Percentiles rank a stretch among this genome's conserved stretches.
phyloP scores from a whole-genome alignment of 306 rosid genomes.

The Psophocarpus tetragonolobus region DNA sequence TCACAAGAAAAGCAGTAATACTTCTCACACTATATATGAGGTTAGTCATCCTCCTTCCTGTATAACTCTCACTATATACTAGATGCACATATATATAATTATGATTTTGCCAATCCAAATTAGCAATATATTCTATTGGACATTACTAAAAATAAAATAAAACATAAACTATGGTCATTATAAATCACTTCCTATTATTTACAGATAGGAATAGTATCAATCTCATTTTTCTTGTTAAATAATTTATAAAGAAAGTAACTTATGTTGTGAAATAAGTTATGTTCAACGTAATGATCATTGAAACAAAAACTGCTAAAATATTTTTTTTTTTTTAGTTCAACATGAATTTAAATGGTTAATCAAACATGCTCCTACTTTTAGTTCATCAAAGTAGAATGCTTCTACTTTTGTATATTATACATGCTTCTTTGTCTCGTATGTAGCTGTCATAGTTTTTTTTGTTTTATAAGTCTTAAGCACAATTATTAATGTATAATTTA shows the following conservation, averaged over 20 bases:
- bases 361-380: no score
- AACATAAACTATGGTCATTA: neutral
- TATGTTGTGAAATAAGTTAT: no score
- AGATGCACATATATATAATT: neutral
- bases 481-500: no score
- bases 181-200: neutral
- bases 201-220: neutral
- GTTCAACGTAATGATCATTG: no score
- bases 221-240: neutral
- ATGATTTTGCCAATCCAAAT: neutral
- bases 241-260: neutral
- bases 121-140: neutral
- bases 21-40: conserved; percentile 65
- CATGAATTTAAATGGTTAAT: no score
- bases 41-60: conserved; percentile 31
- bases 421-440: no score
- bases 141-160: neutral
- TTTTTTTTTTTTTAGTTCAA: no score
- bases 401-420: no score
- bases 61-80: neutral
- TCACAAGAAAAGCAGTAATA: conserved; percentile 50
- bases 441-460: no score
- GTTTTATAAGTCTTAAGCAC: no score
- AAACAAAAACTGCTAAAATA: no score
- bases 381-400: neutral